phyloP scores from a whole-genome alignment of 2,329 filamentous ascomycete species.

The Beauveria scarabaeidicola region DNA sequence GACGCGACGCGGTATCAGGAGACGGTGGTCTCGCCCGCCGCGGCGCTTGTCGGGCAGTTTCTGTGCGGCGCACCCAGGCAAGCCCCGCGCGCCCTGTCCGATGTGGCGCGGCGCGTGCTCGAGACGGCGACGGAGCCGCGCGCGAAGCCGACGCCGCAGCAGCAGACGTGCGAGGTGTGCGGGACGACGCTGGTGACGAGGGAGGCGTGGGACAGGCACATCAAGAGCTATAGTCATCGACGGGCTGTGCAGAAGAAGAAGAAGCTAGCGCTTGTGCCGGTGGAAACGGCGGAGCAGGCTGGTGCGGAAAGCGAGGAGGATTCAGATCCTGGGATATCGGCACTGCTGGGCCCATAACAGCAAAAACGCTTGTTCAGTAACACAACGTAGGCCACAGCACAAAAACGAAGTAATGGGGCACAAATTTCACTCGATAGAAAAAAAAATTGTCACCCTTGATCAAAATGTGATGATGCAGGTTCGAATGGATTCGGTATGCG shows the following conservation, averaged over 20 bases:
- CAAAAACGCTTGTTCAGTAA: too few relatives aligned
- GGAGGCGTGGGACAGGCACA: constrained; percentile 34
- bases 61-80: constrained; percentile 49
- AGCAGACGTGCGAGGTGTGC: constrained; percentile 66
- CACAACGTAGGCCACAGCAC: too few relatives aligned
- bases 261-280: constrained; percentile 27
- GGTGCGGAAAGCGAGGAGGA: neutral
- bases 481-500: too few relatives aligned
- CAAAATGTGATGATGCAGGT: too few relatives aligned
- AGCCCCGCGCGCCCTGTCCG: constrained; percentile 38
- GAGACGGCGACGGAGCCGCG: constrained; percentile 37
- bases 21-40: constrained; percentile 58
- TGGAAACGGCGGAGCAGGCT: constrained; percentile 1
- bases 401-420: too few relatives aligned
- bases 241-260: constrained; percentile 27
- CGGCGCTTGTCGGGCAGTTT: constrained; percentile 53
- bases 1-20: constrained; percentile 53
- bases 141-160: constrained; percentile 43
- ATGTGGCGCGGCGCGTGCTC: constrained; percentile 45
- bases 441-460: too few relatives aligned
- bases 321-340: neutral
- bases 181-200: constrained; percentile 53
- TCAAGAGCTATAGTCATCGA: constrained; percentile 29
- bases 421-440: too few relatives aligned
- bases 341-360: neutral